Percentiles rank a stretch among this genome's conserved stretches.
These are phyloP conservation scores for Pyricularia pennisetigena DNA, from an alignment of 2,329 filamentous ascomycete genomes.

Conservation along the genomic window DNA sequence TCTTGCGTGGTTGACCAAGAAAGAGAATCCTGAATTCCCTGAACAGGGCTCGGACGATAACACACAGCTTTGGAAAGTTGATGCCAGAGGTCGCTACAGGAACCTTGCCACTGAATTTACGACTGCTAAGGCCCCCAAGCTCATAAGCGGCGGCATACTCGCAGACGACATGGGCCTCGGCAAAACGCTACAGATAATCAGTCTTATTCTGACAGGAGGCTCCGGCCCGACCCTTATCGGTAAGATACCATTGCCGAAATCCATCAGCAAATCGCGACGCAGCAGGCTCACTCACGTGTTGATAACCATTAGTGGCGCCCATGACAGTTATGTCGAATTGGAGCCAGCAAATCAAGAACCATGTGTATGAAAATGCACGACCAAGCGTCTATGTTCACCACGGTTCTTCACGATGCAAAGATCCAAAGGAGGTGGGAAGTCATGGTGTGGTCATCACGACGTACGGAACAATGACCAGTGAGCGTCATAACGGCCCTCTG, in stretches of 20 bases:
- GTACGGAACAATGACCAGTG: slow-evolving; percentile 65
- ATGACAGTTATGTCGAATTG: slow-evolving; percentile 87
- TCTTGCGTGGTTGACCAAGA: slow-evolving; percentile 69
- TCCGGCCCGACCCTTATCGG: slow-evolving; percentile 61
- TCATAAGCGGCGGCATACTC: slow-evolving; percentile 74
- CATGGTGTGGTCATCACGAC: slow-evolving; percentile 77
- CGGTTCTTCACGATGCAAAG: slow-evolving; percentile 47
- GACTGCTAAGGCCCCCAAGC: slow-evolving; percentile 41
- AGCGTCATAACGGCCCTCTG: slow-evolving; percentile 37
- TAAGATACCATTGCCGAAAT: not conserved
- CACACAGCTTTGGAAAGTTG: slow-evolving; percentile 70
- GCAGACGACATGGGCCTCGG: slow-evolving; percentile 91
- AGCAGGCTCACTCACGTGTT: not conserved
- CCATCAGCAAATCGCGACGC: not conserved
- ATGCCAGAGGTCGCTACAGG: slow-evolving; percentile 35
- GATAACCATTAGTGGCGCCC: slow-evolving; percentile 45
- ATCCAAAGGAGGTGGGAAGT: slow-evolving; percentile 43
- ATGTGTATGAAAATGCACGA: slow-evolving; percentile 53
- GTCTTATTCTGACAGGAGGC: slow-evolving; percentile 54
- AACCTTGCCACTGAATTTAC: slow-evolving; percentile 67
- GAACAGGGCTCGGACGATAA: slow-evolving; percentile 44
- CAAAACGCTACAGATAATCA: slow-evolving; percentile 81
- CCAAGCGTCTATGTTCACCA: slow-evolving; percentile 69
- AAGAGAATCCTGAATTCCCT: slow-evolving; percentile 63
- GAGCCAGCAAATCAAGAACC: slow-evolving; percentile 66